Evolutionary conservation across 2,329 filamentous ascomycete species (phyloP), one percentile per base, ranked within the genome.

Genomic region (Aspergillus novofumigatus): DNA sequence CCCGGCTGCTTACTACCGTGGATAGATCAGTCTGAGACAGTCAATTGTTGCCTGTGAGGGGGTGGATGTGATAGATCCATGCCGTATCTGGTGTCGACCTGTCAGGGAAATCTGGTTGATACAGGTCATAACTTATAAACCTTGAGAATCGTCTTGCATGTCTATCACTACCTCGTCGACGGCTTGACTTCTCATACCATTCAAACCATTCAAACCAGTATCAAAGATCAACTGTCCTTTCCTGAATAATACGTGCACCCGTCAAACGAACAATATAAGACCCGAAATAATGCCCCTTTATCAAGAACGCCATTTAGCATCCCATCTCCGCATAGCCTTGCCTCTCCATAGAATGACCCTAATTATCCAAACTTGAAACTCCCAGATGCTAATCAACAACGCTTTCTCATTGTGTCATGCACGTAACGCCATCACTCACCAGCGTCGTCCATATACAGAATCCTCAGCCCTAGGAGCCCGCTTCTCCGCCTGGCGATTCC

Each of bases 371-470:
- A 7, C 2, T 17, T 47, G 20, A 26, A 47, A 47, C 21, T 5
- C 23, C 21, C 5, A 23, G 7, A 47, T 47, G 21, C 44, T 25
- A 23, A 23, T 23, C 23, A 10, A 21, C 23, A 23, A 25, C 14
- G 10, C 3, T 53, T n/a, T 45, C 3, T 23, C 26, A 25, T 29
- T 41, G 35, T 32, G 8, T 17, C 21, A 8, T 11, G 21, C 21
- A 8, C 9, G 20, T 48, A 47, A 17, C 14, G 23, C 4, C 11
- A 6, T 17, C 21, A n/a, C 23, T 49, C 54, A 69, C 67, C 68
- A 69, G 48, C 68, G 61, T 47, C 68, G 59, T 28, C 66, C 68
- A 55, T 67, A 70, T 9, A 70, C 61, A 41, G 67, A 65, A 55
- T 67, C 64, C 57, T 70, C 68, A 10, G 21, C 29, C 21, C 53